phyloP scores from a whole-genome alignment of 192 early-diverging fungal species.

The Coemansia pectinata region DNA sequence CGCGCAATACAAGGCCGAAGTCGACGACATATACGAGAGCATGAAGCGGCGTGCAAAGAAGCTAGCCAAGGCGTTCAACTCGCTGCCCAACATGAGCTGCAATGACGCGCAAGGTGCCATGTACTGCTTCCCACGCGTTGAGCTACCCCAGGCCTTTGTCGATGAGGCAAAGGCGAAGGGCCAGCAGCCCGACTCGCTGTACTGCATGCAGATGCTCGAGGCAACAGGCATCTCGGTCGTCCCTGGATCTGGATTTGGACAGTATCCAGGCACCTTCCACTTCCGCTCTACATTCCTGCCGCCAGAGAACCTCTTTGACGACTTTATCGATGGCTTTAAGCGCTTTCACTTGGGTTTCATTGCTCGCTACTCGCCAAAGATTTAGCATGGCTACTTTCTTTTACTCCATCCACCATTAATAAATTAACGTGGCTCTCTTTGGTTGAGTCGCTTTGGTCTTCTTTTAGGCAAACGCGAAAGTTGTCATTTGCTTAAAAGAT shows the following conservation, averaged over 20 bases:
- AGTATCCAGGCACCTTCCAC: slow-evolving; percentile 86
- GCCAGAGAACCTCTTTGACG: slow-evolving; percentile 89
- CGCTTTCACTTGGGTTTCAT: slow-evolving; percentile 85
- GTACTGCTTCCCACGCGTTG: slow-evolving; percentile 92
- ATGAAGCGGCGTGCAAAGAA: slow-evolving; percentile 76
- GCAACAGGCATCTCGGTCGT: slow-evolving; percentile 97
- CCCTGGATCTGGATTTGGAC: slow-evolving; percentile 91
- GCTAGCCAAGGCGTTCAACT: slow-evolving; percentile 77
- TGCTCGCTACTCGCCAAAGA: slow-evolving; percentile 56
- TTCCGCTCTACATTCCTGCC: slow-evolving; percentile 97
- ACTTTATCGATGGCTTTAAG: slow-evolving; percentile 74
- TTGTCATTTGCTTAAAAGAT: not conserved
- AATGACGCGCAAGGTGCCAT: slow-evolving; percentile 91
- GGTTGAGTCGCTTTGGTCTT: not conserved
- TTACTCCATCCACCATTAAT: not conserved
- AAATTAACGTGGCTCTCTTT: not conserved
- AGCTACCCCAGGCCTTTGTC: slow-evolving; percentile 73
- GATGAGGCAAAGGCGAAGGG: slow-evolving; percentile 70
- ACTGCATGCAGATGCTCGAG: slow-evolving; percentile 90
- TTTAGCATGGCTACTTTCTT: slow-evolving; percentile 1
- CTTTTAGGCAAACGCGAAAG: not conserved
- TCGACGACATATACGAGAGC: slow-evolving; percentile 74
- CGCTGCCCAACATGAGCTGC: slow-evolving; percentile 80
- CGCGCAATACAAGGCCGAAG: slow-evolving; percentile 70
- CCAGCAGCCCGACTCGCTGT: slow-evolving; percentile 82